phyloP scores from a whole-genome alignment of 2,329 filamentous ascomycete species.

The Fusarium coicis region DNA sequence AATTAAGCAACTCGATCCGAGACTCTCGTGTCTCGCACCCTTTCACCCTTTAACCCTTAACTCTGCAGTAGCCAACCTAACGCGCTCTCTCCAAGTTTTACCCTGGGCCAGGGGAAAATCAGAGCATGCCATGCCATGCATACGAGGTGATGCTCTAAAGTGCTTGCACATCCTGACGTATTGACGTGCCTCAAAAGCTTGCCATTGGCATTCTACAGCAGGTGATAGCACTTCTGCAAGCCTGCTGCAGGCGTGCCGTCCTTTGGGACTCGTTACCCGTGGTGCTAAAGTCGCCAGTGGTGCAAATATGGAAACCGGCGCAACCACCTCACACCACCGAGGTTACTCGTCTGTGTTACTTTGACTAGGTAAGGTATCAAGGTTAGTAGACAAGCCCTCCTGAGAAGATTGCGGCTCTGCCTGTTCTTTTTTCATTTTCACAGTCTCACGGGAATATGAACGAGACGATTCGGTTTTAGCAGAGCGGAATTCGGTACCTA shows the following conservation, averaged over 20 bases:
- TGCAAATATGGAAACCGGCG: constrained; percentile 17
- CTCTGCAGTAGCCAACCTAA: constrained; percentile 33
- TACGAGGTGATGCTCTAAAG: constrained; percentile 29
- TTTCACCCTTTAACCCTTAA: constrained; percentile 25
- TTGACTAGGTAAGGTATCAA: background rate
- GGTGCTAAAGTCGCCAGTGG: constrained; percentile 25
- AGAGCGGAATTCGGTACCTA: background rate
- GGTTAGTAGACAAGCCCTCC: constrained; percentile 1
- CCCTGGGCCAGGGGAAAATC: constrained; percentile 17
- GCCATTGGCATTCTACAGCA: constrained; percentile 24
- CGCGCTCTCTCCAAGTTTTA: constrained; percentile 11
- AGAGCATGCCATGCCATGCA: background rate
- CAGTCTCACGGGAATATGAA: constrained; percentile 4
- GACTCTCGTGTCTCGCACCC: constrained; percentile 35
- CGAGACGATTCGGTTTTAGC: constrained; percentile 1
- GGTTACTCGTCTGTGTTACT: background rate
- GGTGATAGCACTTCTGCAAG: constrained; percentile 36
- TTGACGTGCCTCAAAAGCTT: constrained; percentile 7
- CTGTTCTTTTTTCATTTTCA: constrained; percentile 15
- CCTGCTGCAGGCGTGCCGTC: constrained; percentile 28
- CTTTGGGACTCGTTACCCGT: constrained; percentile 15
- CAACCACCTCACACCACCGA: constrained; percentile 3
- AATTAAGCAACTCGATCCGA: constrained; percentile 33
- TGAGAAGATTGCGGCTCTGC: constrained; percentile 28
- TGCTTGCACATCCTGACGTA: constrained; percentile 40